Evolutionary conservation across 108 stramenopile species (phyloP), one percentile per base, ranked within the genome.

Genomic region (Hondaea fermentalgiana): DNA sequence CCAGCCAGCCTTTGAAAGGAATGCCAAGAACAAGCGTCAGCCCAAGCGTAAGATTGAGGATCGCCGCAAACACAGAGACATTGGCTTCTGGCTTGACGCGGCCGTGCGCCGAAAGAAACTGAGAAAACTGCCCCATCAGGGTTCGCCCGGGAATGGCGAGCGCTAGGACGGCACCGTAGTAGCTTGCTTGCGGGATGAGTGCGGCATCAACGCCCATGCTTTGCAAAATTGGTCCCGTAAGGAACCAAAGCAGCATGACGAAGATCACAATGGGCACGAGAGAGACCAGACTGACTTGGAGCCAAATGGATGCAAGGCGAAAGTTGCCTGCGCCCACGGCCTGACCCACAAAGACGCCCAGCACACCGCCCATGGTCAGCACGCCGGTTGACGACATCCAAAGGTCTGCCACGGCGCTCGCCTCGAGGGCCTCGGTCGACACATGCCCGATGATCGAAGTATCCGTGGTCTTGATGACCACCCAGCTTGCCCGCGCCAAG

Each of bases 391-490:
- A 94, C 95, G 95, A 95, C 47, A 92, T 94, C 89, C 89, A 94
- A 0, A 94, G 88, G 55, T 97, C 96, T 12, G 94, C 93, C 47
- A 97, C 88, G 8, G 95, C 95, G 4, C 94, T 92, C 3, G 96
- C 96, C 4, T 88, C 91, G 42, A 96, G 89, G 14, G 93, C 94
- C 5, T 89, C 60, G 16, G 91, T 93, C 17, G 93, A 92, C 5
- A 96, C 95, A 72, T 95, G 96, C 0, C 95, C 96, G 64, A 95
- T 87, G 44, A 96, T 72, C 19, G 95, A 94, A 4, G 94, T 93
- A 87, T 96, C 96, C 14, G 94, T 96, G 5, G 95, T 95, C 91
- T 95, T 95, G 94, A 96, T 96, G 58, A 58, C 35, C n/a, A 87
- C 76, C 88, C 88, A 89, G 72, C 25, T 29, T n/a, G 42, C 72